These are phyloP conservation scores for Gossypium herbaceum DNA, from an alignment of 345 rosid genomes.

Conservation along the genomic window DNA sequence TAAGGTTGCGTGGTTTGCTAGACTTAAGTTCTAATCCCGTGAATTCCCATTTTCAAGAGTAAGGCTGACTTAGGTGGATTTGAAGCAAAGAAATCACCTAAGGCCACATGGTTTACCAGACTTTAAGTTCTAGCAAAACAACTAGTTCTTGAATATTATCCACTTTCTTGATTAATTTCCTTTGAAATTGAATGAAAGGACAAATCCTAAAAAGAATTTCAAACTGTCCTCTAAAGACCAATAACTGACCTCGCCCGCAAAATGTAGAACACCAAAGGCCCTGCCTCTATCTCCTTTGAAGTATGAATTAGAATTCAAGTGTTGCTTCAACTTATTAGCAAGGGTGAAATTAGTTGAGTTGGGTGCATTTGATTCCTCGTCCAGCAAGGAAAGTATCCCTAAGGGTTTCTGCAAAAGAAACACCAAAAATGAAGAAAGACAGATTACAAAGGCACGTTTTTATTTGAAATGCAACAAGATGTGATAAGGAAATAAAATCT, in stretches of 20 bases:
- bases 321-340: constrained; percentile 84
- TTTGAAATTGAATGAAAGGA: not conserved
- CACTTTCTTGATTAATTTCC: not conserved
- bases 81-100: too few relatives aligned
- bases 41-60: too few relatives aligned
- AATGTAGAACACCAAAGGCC: constrained; percentile 71
- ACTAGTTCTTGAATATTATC: not conserved
- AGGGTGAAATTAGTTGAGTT: constrained; percentile 85
- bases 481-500: constrained; percentile 6
- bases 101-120: too few relatives aligned
- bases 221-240: not conserved
- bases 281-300: constrained; percentile 84
- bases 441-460: not conserved
- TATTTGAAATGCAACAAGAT: not conserved
- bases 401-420: constrained; percentile 66
- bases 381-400: constrained; percentile 77
- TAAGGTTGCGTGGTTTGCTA: too few relatives aligned
- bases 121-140: too few relatives aligned
- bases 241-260: constrained; percentile 84
- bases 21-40: too few relatives aligned
- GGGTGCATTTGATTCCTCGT: constrained; percentile 85
- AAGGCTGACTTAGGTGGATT: too few relatives aligned
- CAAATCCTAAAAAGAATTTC: not conserved
- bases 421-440: constrained; percentile 10
- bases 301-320: constrained; percentile 59